Evolutionary conservation across 768 basidiomycete genomes (phyloP), one percentile per base, ranked within the genome.

Genomic region (Tricholomella constricta): DNA sequence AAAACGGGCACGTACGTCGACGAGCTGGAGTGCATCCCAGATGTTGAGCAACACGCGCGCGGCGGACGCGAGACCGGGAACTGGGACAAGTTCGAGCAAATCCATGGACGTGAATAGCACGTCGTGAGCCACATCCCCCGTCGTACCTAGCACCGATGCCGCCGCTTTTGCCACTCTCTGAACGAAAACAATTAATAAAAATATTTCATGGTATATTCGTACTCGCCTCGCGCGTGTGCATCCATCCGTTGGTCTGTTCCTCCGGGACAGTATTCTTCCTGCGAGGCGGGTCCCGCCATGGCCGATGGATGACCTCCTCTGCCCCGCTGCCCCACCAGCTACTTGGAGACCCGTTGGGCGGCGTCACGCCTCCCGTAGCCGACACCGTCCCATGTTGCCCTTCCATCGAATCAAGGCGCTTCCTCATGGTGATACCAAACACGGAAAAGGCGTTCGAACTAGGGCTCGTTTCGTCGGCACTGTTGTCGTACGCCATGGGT

Each of bases 11-110:
- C 84, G 61, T 56, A 89, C 87, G 46, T 87, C 85, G 10, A 88
- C 82, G 20, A 68, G 60, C 51, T 84, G 75, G 5, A 85, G 72
- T 0, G 82, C 72, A 38, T 84, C 79, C 88, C 88, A 89, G n/a
- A 89, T 85, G 8, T 62, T 65, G 15, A 88, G 58, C 43, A 89
- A 62, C 3, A 75, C 77, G 36, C 67, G 72, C 0, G 82, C 85
- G 0, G 80, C 82, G 11, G 72, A 69, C 4, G 72, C 69, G 6
- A 89, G 70, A 0, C 84, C 85, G 0, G 79, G 75, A 12, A 89
- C 61, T 9, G 88, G 88, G 0, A 72, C 78, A 25, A 82, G 73
- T 4, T 74, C 68, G 17, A 78, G 69, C 7, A 80, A 52, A 12
- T 81, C 78, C 3, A 73, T 68, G 27, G 74, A 66, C 1, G 75